phyloP scores from a whole-genome alignment of 495 filamentous ascomycete species.

The Mytilinidion resinicola region DNA sequence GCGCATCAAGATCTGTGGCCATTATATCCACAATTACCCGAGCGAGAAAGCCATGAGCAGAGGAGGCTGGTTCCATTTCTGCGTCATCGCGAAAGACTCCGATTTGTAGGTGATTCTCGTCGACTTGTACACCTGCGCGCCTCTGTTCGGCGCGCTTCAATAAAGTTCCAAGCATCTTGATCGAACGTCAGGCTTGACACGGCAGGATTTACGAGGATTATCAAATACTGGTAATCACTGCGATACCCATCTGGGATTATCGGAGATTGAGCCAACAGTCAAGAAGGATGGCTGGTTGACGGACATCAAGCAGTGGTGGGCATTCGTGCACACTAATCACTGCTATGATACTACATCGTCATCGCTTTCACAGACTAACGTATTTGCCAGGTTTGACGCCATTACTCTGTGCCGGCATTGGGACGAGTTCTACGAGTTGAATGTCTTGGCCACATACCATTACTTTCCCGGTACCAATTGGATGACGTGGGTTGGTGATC shows the following conservation, averaged over 20 bases:
- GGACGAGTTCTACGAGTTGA: conserved; percentile 50
- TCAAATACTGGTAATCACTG: too few relatives aligned
- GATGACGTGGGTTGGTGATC: conserved; percentile 33
- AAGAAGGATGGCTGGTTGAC: too few relatives aligned
- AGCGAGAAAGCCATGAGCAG: conserved; percentile 46
- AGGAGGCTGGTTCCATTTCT: conserved; percentile 51
- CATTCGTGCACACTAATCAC: too few relatives aligned
- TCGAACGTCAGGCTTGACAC: too few relatives aligned
- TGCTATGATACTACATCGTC: too few relatives aligned
- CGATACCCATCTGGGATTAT: not conserved
- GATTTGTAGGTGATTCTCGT: conserved; percentile 24
- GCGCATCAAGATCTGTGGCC: conserved; percentile 46
- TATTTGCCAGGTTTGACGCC: conserved; percentile 29
- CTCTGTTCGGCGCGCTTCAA: too few relatives aligned
- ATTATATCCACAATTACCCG: conserved; percentile 51
- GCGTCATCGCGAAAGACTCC: conserved; percentile 47
- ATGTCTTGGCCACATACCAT: conserved; percentile 42
- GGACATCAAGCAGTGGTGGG: too few relatives aligned
- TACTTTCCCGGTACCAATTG: conserved; percentile 48
- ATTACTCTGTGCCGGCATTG: conserved; percentile 49
- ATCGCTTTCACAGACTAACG: too few relatives aligned
- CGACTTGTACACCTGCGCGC: too few relatives aligned
- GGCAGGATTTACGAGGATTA: too few relatives aligned
- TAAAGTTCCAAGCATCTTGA: too few relatives aligned
- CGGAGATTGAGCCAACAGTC: not conserved